phyloP scores from a whole-genome alignment of 2,329 filamentous ascomycete genomes.

The Didymella pinodella region DNA sequence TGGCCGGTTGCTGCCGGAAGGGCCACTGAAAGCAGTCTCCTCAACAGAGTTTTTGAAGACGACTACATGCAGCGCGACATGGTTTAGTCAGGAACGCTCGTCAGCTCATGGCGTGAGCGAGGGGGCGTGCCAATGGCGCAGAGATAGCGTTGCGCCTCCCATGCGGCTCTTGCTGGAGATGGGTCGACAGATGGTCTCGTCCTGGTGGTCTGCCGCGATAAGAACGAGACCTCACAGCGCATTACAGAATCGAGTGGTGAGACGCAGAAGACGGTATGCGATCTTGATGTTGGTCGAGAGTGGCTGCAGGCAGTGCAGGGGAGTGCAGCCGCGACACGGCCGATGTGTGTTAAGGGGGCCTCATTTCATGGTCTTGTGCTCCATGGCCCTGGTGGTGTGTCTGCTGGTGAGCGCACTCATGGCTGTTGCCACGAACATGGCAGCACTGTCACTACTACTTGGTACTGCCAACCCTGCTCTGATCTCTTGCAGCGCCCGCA shows the following conservation, averaged over 20 bases:
- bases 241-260: neutral
- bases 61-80: slow-evolving; percentile 26
- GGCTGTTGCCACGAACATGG: neutral
- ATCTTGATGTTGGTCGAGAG: neutral
- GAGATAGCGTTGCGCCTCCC: slow-evolving; percentile 3
- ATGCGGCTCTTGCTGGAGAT: neutral
- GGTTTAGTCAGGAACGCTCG: slow-evolving; percentile 19
- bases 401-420: neutral
- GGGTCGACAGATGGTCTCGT: slow-evolving; percentile 5
- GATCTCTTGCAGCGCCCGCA: neutral
- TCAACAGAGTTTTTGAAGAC: slow-evolving; percentile 19
- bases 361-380: neutral
- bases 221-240: neutral
- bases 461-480: neutral
- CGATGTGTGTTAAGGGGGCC: neutral
- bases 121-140: neutral
- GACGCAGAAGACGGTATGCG: neutral
- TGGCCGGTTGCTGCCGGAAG: slow-evolving; percentile 16
- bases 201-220: slow-evolving; percentile 11
- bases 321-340: slow-evolving; percentile 6
- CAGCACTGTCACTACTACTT: neutral
- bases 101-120: slow-evolving; percentile 36
- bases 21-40: slow-evolving; percentile 6
- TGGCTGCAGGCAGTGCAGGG: slow-evolving; percentile 11
- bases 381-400: neutral